Base-by-base conservation (phyloP, 768 basidiomycete species). In the Lepiota brunneoincarnata region DNA sequence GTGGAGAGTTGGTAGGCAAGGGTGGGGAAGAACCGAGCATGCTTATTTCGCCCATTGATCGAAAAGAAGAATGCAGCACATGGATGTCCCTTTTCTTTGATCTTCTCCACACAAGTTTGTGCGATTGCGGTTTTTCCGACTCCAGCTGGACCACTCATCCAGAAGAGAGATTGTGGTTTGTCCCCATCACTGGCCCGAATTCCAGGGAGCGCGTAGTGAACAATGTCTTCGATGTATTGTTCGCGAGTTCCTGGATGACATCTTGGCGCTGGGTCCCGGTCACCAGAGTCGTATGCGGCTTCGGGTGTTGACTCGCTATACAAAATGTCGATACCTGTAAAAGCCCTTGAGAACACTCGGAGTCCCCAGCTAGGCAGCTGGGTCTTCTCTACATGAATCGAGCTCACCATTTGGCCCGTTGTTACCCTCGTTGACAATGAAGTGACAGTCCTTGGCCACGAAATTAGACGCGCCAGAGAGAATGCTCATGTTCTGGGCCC, bases 1-100 rank as follows among this genome's bases (percentile, higher is more conserved):
- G 41, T 36, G 15, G 54, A 31, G 41, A 55, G 45, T 35, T 55
- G 54, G 18, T 55, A 55, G 3, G 54, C 54, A 23, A 55, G n/a
- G 28, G 54, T 31, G 44, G 38, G 23, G 9, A 55, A 39, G 23
- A 55, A 41, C 6, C 11, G 23, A 2, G 2, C 23, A 6, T 12
- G 38, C 3, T 48, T 34, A 6, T 35, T 24, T 20, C 46, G 23
- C 12, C 49, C 39, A 20, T 41, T 50, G 14, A 41, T 14, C 38
- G 49, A 51, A 18, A 50, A 56, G 36, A 56, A 56, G 17, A 56
- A 51, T 23, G 42, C 44, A 5, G 35, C 55, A 18, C 49, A 41
- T 10, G 45, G 55, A 10, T 37, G 14, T 1, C 43, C 10, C 20
- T 37, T n/a, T 1, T 40, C 11, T 2, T n/a, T 26, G 1, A 55